Conservation (phyloP, 306 rosid genomes). For the Medicago ruthenica region DNA sequence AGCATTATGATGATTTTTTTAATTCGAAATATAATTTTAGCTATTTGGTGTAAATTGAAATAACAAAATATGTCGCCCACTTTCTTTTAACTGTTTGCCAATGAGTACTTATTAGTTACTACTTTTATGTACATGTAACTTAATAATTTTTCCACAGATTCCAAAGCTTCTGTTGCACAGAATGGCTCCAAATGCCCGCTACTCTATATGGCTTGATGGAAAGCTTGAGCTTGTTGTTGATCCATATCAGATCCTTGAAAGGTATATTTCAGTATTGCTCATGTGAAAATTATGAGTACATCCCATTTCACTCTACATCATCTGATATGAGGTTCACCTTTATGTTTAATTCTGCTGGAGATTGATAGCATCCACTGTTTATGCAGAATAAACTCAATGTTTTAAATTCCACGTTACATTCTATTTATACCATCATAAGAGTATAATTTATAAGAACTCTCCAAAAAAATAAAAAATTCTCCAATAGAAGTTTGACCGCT, state of each 20-base stretch:
- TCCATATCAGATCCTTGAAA: constrained; percentile 91
- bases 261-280: constrained; percentile 52
- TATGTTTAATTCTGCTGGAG: constrained; percentile 17
- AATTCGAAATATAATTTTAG: constrained; percentile 31
- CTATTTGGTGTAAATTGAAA: constrained; percentile 33
- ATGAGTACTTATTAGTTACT: constrained; percentile 9
- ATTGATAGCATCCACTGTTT: background rate
- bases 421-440: too few species aligned
- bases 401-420: background rate
- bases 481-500: background rate
- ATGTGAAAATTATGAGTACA: background rate
- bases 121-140: constrained; percentile 32
- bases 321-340: background rate
- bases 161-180: constrained; percentile 95
- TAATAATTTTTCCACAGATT: constrained; percentile 62
- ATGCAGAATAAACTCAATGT: constrained; percentile 15
- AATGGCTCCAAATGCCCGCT: constrained; percentile 88
- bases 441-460: too few species aligned
- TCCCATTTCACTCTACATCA: constrained; percentile 12
- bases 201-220: constrained; percentile 92
- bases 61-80: background rate
- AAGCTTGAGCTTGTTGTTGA: constrained; percentile 94
- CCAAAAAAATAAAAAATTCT: background rate
- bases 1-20: constrained; percentile 30
- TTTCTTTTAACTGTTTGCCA: constrained; percentile 6